Conservation (phyloP, 257 asterid genomes). For the Prunella vulgaris region DNA sequence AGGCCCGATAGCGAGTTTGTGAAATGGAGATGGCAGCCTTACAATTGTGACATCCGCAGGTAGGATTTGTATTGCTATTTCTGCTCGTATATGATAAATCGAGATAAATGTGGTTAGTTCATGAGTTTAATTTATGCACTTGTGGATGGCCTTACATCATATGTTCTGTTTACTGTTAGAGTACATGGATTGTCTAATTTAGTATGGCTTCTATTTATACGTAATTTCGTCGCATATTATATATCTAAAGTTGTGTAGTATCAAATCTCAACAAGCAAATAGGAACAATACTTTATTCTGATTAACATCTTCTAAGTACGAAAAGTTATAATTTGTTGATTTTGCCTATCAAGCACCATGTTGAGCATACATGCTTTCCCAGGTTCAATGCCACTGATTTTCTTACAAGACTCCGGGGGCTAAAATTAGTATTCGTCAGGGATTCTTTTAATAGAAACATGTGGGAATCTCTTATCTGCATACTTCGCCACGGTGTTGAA, state of each 20-base stretch:
- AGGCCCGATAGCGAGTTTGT: slow-evolving; percentile 65
- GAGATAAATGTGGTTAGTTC: neutral
- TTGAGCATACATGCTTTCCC: slow-evolving; percentile 23
- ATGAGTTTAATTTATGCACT: neutral
- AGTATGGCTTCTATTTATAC: slow-evolving; percentile 3
- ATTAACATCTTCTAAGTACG: neutral
- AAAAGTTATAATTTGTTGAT: neutral
- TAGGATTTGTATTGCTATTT: slow-evolving; percentile 17
- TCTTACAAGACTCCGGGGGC: slow-evolving; percentile 77
- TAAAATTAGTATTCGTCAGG: slow-evolving; percentile 75
- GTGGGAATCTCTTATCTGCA: slow-evolving; percentile 98
- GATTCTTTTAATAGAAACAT: slow-evolving; percentile 91
- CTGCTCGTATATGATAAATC: no score
- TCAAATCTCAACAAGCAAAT: no score
- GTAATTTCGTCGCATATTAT: neutral
- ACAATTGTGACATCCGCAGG: slow-evolving; percentile 89
- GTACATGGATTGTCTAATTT: neutral
- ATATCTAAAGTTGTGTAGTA: neutral
- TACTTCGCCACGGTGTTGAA: slow-evolving; percentile 65
- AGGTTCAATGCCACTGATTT: slow-evolving; percentile 82
- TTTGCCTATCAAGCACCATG: neutral
- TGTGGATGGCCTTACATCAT: neutral
- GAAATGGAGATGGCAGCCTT: slow-evolving; percentile 93
- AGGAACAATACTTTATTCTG: no score
- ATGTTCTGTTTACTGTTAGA: slow-evolving; percentile 21